phyloP scores from a whole-genome alignment of 148 eudicot genomes.

The Fagopyrum homotropicum region DNA sequence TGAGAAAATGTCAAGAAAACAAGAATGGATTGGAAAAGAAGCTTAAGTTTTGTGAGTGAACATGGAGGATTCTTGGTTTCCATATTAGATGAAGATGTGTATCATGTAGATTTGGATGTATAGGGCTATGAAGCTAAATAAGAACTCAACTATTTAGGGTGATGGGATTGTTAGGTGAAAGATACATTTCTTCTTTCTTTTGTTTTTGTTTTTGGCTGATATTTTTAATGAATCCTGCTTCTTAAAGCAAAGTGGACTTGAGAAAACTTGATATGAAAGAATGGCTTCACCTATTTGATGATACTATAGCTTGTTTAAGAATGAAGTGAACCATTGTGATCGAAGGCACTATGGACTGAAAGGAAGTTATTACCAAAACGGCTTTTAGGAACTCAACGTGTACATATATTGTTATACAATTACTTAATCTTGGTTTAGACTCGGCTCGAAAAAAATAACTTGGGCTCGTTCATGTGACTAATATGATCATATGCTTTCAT shows the following conservation, averaged over 20 bases:
- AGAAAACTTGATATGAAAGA: neutral
- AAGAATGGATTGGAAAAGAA: neutral
- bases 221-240: neutral
- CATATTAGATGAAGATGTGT: neutral
- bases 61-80: neutral
- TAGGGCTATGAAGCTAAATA: neutral
- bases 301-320: neutral
- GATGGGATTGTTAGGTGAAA: neutral
- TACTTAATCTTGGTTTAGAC: too few relatives aligned
- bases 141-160: conserved; percentile 6
- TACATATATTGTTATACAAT: too few relatives aligned
- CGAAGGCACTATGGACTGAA: neutral
- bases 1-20: neutral
- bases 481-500: too few relatives aligned
- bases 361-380: neutral
- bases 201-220: neutral
- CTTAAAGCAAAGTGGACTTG: conserved; percentile 2
- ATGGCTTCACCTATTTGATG: conserved; percentile 6
- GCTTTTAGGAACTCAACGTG: too few relatives aligned
- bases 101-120: neutral
- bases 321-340: neutral
- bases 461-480: too few relatives aligned
- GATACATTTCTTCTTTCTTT: neutral
- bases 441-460: too few relatives aligned
- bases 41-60: neutral